Base-by-base conservation (phyloP, 2,329 filamentous ascomycete genomes). In the Neopestalotiopsis clavispora region DNA sequence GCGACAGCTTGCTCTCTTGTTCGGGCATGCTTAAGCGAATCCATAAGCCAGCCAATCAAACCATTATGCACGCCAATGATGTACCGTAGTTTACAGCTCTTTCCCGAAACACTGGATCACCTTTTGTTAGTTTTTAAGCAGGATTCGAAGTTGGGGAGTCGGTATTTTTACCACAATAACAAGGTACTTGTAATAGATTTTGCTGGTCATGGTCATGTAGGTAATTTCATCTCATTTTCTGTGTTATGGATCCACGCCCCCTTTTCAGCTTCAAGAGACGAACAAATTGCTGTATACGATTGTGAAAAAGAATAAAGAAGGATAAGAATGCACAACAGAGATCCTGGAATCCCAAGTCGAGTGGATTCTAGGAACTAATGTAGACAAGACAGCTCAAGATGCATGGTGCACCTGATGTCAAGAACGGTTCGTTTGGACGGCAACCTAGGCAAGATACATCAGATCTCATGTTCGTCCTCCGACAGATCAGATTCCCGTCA, bases 401-500 rank as follows among this genome's bases (percentile, higher is more conserved):
- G 45, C 17, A 52, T 20, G 45, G 45, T 52, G 45, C 45, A 52
- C 45, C 45, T 52, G 17, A 52, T 17, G 45, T 52, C 14, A 23
- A 52, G 20, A 20, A 52, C 14, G n/a, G 45, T 52, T 52, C 17
- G 45, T n/a, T 14, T 52, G 45, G 45, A 52, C 45, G 45, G 45
- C 7, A 52, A 52, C 45, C 45, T 52, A 9, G 14, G 45, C 10
- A 17, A 7, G 45, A 52, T 17, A n/a, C 9, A 20, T 17, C 45
- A 52, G 45, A 52, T 23, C 45, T 52, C 45, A 52, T 52, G 45
- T 52, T 52, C 45, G 17, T 52, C 45, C 17, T 52, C 45, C 45
- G 45, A 52, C 45, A 52, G 45, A 52, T 52, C 45, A 52, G 45
- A 52, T 52, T 52, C 45, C 45, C 45, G 45, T 52, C 45, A 52